Percentiles rank a stretch among this genome's conserved stretches.
These are phyloP conservation scores for Pythium scleroteichum DNA, from an alignment of 352 stramenopile genomes.

Conservation along the genomic window DNA sequence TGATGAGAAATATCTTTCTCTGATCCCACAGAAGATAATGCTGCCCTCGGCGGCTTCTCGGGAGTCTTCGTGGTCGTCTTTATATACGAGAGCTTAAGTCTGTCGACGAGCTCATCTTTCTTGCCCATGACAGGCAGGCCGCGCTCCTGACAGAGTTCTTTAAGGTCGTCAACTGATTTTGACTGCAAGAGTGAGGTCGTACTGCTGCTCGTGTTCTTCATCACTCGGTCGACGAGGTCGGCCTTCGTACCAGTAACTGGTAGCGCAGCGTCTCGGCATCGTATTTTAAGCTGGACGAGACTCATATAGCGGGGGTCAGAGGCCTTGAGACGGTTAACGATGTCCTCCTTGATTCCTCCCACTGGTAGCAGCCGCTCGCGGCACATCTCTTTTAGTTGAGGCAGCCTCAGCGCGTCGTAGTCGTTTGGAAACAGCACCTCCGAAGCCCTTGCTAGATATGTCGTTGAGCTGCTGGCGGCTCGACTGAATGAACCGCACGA, in stretches of 20 bases:
- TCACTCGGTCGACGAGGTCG: constrained; percentile 21
- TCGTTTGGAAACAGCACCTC: constrained; percentile 16
- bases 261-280: constrained; percentile 18
- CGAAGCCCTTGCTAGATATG: background rate
- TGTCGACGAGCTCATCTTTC: constrained; percentile 21
- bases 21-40: too few species aligned
- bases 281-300: constrained; percentile 17
- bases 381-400: constrained; percentile 26
- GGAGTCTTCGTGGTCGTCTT: background rate
- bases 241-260: constrained; percentile 21
- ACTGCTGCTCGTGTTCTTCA: constrained; percentile 18
- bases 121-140: constrained; percentile 12
- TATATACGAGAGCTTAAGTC: constrained; percentile 6
- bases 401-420: constrained; percentile 17
- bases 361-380: constrained; percentile 18
- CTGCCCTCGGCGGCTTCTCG: background rate
- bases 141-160: constrained; percentile 16
- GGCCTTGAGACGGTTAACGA: constrained; percentile 17
- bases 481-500: constrained; percentile 1
- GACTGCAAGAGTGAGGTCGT: constrained; percentile 9
- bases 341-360: constrained; percentile 28
- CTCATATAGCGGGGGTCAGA: constrained; percentile 25
- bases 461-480: background rate
- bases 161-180: constrained; percentile 22
- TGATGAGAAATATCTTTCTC: too few species aligned